phyloP scores from a whole-genome alignment of 2,329 filamentous ascomycete genomes.

The Fusarium siculi region DNA sequence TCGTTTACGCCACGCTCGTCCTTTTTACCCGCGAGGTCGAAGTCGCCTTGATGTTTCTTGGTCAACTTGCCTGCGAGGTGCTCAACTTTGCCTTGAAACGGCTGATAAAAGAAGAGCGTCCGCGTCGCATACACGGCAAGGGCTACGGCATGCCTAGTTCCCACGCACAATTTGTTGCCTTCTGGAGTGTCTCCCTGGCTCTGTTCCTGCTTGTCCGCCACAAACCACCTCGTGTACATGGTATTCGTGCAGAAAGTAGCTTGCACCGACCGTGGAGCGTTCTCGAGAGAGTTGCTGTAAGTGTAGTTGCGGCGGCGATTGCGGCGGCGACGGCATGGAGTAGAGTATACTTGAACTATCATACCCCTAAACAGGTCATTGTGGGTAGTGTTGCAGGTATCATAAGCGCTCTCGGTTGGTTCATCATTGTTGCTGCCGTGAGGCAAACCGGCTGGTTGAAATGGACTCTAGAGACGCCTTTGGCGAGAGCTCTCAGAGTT shows the following conservation, averaged over 20 bases:
- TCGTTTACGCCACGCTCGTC: slow-evolving; percentile 89
- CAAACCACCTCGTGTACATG: slow-evolving; percentile 59
- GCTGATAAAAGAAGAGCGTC: slow-evolving; percentile 90
- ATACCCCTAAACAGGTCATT: slow-evolving; percentile 88
- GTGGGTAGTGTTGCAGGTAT: slow-evolving; percentile 79
- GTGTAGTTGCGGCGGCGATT: slow-evolving; percentile 66
- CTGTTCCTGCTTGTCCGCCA: slow-evolving; percentile 89
- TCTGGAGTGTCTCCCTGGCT: slow-evolving; percentile 85
- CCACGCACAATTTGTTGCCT: slow-evolving; percentile 93
- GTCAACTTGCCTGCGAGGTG: slow-evolving; percentile 91
- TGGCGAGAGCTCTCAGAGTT: slow-evolving; percentile 75
- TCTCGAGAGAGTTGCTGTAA: slow-evolving; percentile 66
- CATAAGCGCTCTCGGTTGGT: slow-evolving; percentile 81
- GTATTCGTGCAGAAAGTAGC: slow-evolving; percentile 3
- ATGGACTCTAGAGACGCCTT: slow-evolving; percentile 74
- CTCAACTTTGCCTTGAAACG: slow-evolving; percentile 92
- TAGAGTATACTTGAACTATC: slow-evolving; percentile 91
- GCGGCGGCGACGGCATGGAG: slow-evolving; percentile 81
- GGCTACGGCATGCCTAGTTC: slow-evolving; percentile 98
- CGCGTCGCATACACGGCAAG: slow-evolving; percentile 84
- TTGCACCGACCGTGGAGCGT: slow-evolving; percentile 64
- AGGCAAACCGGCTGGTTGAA: slow-evolving; percentile 75
- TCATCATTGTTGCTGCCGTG: slow-evolving; percentile 72
- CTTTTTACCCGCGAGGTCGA: slow-evolving; percentile 93
- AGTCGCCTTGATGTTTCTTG: slow-evolving; percentile 87